phyloP scores from a whole-genome alignment of 331 rosid species.

The Saraca asoca region DNA sequence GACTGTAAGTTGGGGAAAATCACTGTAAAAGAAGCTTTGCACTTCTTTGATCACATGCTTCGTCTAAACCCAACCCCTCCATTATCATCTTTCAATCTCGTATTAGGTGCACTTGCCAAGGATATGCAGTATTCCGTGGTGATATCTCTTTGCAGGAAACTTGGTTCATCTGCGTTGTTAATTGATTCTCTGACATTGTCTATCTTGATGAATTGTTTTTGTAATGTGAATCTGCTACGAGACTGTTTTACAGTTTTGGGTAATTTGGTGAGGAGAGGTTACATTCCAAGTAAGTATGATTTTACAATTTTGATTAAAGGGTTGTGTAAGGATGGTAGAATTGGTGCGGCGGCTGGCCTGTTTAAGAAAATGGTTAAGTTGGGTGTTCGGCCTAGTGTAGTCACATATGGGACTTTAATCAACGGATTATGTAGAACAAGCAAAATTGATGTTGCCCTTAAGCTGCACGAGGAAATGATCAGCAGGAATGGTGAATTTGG shows the following conservation, averaged over 20 bases:
- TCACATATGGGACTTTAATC: conserved; percentile 47
- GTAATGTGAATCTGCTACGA: conserved; percentile 31
- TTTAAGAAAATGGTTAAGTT: conserved; percentile 39
- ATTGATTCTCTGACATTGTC: conserved; percentile 35
- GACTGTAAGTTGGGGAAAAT: conserved; percentile 34
- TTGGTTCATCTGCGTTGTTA: conserved; percentile 32
- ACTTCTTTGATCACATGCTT: conserved; percentile 37
- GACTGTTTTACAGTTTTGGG: conserved; percentile 43
- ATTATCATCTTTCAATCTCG: conserved; percentile 38
- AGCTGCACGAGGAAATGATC: conserved; percentile 49
- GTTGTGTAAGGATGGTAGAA: conserved; percentile 45
- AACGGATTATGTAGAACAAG: conserved; percentile 53
- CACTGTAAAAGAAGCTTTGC: conserved; percentile 32
- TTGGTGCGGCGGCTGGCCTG: conserved; percentile 33
- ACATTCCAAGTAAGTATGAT: conserved; percentile 35
- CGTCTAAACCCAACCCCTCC: conserved; percentile 37
- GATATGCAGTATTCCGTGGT: conserved; percentile 38
- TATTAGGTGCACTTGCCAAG: conserved; percentile 42
- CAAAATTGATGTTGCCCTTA: conserved; percentile 35
- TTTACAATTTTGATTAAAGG: conserved; percentile 46
- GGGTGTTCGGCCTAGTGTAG: conserved; percentile 37
- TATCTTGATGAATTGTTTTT: conserved; percentile 46
- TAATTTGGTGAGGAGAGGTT: conserved; percentile 43
- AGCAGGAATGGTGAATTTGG: conserved; percentile 6
- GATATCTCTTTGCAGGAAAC: conserved; percentile 24